These are phyloP conservation scores for Ettlia oleoabundans DNA, from an alignment of 139 green algal species.

Conservation along the genomic window DNA sequence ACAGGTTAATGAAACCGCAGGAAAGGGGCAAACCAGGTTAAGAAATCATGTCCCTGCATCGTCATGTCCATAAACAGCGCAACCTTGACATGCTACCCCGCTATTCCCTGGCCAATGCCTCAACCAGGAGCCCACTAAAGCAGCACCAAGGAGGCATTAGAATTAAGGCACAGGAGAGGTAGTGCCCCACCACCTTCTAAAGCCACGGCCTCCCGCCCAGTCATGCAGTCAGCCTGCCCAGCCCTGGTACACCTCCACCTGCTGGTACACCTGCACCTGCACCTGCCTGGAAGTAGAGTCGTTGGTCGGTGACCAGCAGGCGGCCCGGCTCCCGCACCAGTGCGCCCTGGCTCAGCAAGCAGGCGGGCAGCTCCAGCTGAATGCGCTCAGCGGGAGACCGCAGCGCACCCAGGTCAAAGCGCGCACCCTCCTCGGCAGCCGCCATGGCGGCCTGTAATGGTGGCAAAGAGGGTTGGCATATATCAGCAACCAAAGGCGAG, in stretches of 20 bases:
- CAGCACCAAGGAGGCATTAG: too few relatives aligned
- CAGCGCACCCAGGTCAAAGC: conserved; percentile 81
- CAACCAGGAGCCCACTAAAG: too few relatives aligned
- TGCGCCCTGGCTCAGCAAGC: conserved; percentile 35
- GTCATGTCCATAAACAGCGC: too few relatives aligned
- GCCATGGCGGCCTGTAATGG: conserved; percentile 10
- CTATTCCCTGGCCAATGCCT: too few relatives aligned
- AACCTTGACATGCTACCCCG: too few relatives aligned
- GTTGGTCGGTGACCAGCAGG: conserved; percentile 75
- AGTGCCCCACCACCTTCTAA: too few relatives aligned
- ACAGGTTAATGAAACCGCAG: too few relatives aligned
- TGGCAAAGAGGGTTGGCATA: background rate
- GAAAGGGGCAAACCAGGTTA: too few relatives aligned
- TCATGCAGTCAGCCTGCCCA: background rate
- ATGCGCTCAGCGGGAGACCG: conserved; percentile 64
- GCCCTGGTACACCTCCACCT: background rate
- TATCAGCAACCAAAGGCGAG: too few relatives aligned
- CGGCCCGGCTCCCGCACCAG: conserved; percentile 71
- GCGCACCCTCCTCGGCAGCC: conserved; percentile 51
- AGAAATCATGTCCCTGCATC: too few relatives aligned
- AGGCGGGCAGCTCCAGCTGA: conserved; percentile 52
- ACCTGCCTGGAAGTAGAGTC: conserved; percentile 78
- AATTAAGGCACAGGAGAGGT: too few relatives aligned
- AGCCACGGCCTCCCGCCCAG: too few relatives aligned
- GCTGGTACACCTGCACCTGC: background rate